A percentile compares a stretch with the other conserved stretches of the same genome.
Conservation (phyloP, 2,329 filamentous ascomycete genomes). For the Dactylellina drechsleri region DNA sequence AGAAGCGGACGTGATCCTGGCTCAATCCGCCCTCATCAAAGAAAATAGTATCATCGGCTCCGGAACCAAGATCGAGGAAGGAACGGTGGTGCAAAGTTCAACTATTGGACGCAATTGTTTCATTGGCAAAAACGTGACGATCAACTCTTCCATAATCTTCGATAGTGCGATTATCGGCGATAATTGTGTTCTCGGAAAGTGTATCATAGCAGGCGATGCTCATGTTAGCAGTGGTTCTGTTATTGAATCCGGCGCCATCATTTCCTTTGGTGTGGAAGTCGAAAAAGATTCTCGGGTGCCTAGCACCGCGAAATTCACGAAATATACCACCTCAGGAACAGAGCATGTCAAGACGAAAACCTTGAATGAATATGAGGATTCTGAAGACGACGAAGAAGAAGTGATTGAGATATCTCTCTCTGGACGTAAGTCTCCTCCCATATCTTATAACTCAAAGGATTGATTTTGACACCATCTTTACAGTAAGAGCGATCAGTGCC, state of each 20-base stretch:
- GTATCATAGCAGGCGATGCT: conserved; percentile 79
- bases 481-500: too few species aligned
- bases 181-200: conserved; percentile 73
- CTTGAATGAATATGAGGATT: conserved; percentile 67
- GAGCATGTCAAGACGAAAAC: conserved; percentile 57
- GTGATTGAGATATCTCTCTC: conserved; percentile 14
- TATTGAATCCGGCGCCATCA: conserved; percentile 76
- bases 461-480: too few species aligned
- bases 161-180: conserved; percentile 82
- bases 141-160: conserved; percentile 87
- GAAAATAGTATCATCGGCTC: conserved; percentile 79
- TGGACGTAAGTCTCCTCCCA: conserved; percentile 25
- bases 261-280: conserved; percentile 82
- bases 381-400: conserved; percentile 66
- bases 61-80: conserved; percentile 78
- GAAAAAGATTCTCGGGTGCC: conserved; percentile 67
- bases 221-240: conserved; percentile 76
- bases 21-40: conserved; percentile 75
- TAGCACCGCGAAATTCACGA: conserved; percentile 64
- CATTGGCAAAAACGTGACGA: conserved; percentile 83
- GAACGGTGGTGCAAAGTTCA: conserved; percentile 76
- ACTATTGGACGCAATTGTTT: conserved; percentile 85
- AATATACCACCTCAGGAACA: conserved; percentile 56
- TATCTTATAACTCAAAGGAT: too few species aligned
- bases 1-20: conserved; percentile 79